Evolutionary conservation across 768 basidiomycete species (phyloP).

Genomic region (Inosperma sp.): DNA sequence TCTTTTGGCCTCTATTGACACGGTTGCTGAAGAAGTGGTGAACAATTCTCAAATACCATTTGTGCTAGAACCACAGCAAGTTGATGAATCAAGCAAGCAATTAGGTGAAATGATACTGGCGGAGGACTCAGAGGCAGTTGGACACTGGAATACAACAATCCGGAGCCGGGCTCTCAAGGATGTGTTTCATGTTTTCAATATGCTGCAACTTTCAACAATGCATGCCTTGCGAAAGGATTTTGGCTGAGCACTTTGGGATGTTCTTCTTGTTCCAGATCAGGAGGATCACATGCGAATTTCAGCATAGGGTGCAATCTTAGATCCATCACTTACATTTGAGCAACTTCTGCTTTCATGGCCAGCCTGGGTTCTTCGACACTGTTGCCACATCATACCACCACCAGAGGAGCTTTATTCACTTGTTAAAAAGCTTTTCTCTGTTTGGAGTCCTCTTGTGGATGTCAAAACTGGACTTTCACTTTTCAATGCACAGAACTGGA

Average conservation of each 20-base stretch:
- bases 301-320: constrained; percentile 10
- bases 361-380: constrained; percentile 22
- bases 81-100: not conserved
- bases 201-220: constrained; percentile 21
- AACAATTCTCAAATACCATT: constrained; percentile 9
- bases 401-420: constrained; percentile 24
- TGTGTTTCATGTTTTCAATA: constrained; percentile 24
- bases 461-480: constrained; percentile 24
- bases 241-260: constrained; percentile 22
- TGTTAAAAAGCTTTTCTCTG: constrained; percentile 23
- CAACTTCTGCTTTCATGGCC: constrained; percentile 8
- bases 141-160: not conserved
- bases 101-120: constrained; percentile 1
- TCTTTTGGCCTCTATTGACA: not conserved
- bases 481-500: constrained; percentile 28
- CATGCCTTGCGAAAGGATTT: constrained; percentile 23
- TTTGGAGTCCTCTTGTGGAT: constrained; percentile 31
- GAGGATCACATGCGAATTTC: constrained; percentile 19
- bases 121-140: constrained; percentile 10
- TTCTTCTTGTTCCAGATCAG: constrained; percentile 22
- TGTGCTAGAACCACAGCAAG: constrained; percentile 16
- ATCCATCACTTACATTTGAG: constrained; percentile 5
- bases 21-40: not conserved
- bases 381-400: constrained; percentile 27
- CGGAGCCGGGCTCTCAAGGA: constrained; percentile 18